Evolutionary conservation across 1,284 basidiomycete genomes (phyloP).

Genomic region (Ustilago sp.): DNA sequence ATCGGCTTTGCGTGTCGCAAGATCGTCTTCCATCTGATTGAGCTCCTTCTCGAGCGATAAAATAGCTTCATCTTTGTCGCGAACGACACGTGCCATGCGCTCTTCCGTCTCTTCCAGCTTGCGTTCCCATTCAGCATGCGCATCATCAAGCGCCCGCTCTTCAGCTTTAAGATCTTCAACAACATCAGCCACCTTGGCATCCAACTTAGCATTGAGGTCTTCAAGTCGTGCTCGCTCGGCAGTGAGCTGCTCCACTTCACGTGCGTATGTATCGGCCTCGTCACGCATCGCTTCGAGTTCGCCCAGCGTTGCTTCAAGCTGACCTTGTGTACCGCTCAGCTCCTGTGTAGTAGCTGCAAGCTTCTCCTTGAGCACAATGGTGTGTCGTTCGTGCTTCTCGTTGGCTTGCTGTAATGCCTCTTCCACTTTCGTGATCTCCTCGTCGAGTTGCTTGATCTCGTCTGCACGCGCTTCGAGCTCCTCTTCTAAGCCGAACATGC

Average conservation of each 20-base stretch:
- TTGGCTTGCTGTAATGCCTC: conserved; percentile 74
- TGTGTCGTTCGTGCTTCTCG: conserved; percentile 57
- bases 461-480: conserved; percentile 51
- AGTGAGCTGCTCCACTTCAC: conserved; percentile 50
- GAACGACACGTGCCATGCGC: conserved; percentile 53
- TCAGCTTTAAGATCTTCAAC: conserved; percentile 71
- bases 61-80: conserved; percentile 62
- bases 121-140: conserved; percentile 71
- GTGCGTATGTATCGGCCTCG: conserved; percentile 47
- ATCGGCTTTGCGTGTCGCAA: conserved; percentile 51
- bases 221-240: conserved; percentile 46
- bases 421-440: conserved; percentile 77
- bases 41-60: conserved; percentile 58
- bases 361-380: conserved; percentile 50
- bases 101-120: conserved; percentile 61
- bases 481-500: conserved; percentile 53
- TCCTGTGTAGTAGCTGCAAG: conserved; percentile 35
- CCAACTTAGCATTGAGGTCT: conserved; percentile 57
- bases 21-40: conserved; percentile 49
- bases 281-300: conserved; percentile 56
- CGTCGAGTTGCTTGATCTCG: conserved; percentile 73
- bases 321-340: conserved; percentile 33
- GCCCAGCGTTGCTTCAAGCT: conserved; percentile 42
- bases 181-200: conserved; percentile 66
- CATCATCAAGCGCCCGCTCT: conserved; percentile 69